These are phyloP conservation scores for Coemansia sp. DNA, from an alignment of 192 early-diverging fungal genomes.

Conservation along the genomic window DNA sequence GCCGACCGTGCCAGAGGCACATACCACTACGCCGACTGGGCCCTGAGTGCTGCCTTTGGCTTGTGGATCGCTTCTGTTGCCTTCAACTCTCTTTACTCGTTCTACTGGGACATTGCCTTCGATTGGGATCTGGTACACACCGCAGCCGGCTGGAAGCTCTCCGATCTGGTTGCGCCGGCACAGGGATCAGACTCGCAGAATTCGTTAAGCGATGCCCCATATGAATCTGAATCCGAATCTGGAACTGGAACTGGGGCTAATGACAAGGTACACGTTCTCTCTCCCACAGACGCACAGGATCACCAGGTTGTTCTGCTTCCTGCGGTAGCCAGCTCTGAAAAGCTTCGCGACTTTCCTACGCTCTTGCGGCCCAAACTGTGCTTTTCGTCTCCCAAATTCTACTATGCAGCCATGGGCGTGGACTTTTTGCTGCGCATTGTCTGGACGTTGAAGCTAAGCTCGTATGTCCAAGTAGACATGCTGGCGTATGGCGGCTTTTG, in stretches of 20 bases:
- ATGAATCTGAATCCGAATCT: background rate
- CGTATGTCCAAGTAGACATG: constrained; percentile 62
- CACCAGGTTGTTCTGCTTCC: background rate
- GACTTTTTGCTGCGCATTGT: constrained; percentile 84
- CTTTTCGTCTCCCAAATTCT: constrained; percentile 65
- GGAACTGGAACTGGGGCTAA: no score
- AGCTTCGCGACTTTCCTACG: constrained; percentile 15
- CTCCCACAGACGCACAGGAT: constrained; percentile 20
- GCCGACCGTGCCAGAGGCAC: constrained; percentile 19
- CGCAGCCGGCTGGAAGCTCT: constrained; percentile 32
- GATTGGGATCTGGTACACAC: constrained; percentile 80
- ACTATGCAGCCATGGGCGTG: constrained; percentile 78
- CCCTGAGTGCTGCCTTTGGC: constrained; percentile 15
- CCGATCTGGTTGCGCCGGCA: constrained; percentile 23
- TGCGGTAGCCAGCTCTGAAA: background rate
- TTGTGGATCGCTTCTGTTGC: constrained; percentile 70
- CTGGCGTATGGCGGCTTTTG: constrained; percentile 74
- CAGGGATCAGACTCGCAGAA: background rate
- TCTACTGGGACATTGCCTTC: constrained; percentile 94
- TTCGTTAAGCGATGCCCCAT: constrained; percentile 4
- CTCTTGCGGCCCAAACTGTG: constrained; percentile 67
- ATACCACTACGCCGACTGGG: constrained; percentile 37
- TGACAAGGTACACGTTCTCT: background rate
- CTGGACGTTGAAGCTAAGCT: constrained; percentile 80
- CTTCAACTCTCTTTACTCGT: constrained; percentile 90